Percentiles rank a stretch among this genome's conserved stretches.
phyloP scores from a whole-genome alignment of 345 rosid genomes.

The Dovyalis caffra region DNA sequence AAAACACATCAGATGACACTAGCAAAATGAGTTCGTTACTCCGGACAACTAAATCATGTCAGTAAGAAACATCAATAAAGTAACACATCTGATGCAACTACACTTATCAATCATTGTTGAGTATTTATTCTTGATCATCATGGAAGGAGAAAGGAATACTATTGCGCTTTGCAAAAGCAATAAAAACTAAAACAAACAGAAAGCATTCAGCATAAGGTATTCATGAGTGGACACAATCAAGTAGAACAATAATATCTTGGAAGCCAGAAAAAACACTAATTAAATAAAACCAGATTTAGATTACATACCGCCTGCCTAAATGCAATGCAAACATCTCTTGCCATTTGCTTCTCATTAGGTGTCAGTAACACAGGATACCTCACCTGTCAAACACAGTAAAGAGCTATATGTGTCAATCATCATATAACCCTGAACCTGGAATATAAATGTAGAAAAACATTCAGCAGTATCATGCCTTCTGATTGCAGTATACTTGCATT shows the following conservation, averaged over 20 bases:
- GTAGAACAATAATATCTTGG: neutral
- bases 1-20: neutral
- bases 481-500: neutral
- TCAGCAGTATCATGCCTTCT: neutral
- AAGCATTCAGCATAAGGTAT: neutral
- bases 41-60: neutral
- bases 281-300: slow-evolving; percentile 1
- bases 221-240: neutral
- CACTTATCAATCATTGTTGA: neutral
- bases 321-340: slow-evolving; percentile 94
- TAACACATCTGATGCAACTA: neutral
- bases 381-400: slow-evolving; percentile 48
- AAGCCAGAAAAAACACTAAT: neutral
- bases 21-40: neutral
- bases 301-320: slow-evolving; percentile 91
- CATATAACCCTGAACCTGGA: neutral
- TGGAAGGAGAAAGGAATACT: neutral
- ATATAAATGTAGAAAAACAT: neutral
- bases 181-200: slow-evolving; percentile 2
- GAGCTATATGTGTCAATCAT: slow-evolving; percentile 6
- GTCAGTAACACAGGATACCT: slow-evolving; percentile 87
- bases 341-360: slow-evolving; percentile 98
- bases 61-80: neutral
- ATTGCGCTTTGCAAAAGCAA: neutral
- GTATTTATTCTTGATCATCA: neutral